A percentile compares a stretch with the other conserved stretches of the same genome.
Evolutionary conservation across 495 filamentous ascomycete genomes (phyloP).

Genomic region (Xanthoparmelia taractica): DNA sequence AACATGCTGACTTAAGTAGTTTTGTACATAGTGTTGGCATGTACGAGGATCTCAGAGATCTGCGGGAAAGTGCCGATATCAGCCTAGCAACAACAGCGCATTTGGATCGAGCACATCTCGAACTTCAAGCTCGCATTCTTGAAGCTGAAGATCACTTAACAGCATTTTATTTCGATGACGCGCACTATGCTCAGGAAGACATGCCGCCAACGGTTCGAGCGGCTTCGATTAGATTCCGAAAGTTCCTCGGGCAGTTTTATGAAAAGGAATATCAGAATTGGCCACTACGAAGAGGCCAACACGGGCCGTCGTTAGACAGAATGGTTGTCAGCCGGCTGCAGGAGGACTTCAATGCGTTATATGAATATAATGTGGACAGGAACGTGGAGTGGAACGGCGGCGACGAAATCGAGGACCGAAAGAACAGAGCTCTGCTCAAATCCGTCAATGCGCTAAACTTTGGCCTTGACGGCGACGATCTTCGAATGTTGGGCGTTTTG

Average conservation of each 20-base stretch:
- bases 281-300: conserved; percentile 36
- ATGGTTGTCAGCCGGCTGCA: conserved; percentile 46
- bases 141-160: conserved; percentile 49
- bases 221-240: conserved; percentile 12
- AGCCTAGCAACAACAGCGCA: conserved; percentile 54
- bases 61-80: conserved; percentile 30
- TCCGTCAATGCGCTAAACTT: not conserved
- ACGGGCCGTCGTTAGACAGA: conserved; percentile 50
- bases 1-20: not conserved
- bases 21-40: conserved; percentile 62
- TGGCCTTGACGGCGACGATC: conserved; percentile 10
- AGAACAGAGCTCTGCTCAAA: conserved; percentile 5
- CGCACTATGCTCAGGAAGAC: conserved; percentile 8
- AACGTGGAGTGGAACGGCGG: conserved; percentile 51
- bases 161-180: conserved; percentile 49
- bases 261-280: conserved; percentile 46
- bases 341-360: conserved; percentile 56
- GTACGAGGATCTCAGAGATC: conserved; percentile 34
- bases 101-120: conserved; percentile 51
- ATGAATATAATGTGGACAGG: conserved; percentile 61
- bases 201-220: conserved; percentile 12
- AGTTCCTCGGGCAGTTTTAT: conserved; percentile 39
- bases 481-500: conserved; percentile 12
- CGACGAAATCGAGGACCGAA: conserved; percentile 1
- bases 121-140: conserved; percentile 52